A percentile compares a stretch with the other conserved stretches of the same genome.
Conservation (phyloP, 129 eudicot species). For the Ambrosia trifida region DNA sequence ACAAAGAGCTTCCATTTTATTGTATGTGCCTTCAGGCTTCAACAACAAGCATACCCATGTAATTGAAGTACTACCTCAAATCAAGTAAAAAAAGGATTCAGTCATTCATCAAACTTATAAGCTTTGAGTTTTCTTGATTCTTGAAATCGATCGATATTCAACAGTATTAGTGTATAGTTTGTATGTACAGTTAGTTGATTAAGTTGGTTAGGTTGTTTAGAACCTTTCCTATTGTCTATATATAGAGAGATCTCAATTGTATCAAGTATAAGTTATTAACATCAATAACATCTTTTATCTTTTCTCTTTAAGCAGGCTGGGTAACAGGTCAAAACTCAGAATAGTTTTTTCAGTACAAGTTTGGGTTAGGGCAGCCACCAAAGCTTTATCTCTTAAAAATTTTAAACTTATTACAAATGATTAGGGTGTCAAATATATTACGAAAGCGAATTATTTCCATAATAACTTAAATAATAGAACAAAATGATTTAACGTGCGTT, state of each 20-base stretch:
- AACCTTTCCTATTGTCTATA: too few species aligned
- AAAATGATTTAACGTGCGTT: background rate
- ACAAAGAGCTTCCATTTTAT: slow-evolving; percentile 93
- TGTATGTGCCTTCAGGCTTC: slow-evolving; percentile 92
- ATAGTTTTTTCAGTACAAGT: background rate
- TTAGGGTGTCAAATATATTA: background rate
- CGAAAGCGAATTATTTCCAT: background rate
- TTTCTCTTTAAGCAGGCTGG: background rate
- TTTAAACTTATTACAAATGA: background rate
- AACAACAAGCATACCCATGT: slow-evolving; percentile 99
- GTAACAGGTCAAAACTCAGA: background rate
- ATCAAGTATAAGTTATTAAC: too few species aligned
- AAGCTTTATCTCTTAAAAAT: background rate
- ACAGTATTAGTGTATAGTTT: background rate
- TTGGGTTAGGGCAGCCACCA: background rate
- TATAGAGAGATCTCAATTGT: too few species aligned
- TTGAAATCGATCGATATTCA: background rate
- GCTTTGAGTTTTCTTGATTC: slow-evolving; percentile 5
- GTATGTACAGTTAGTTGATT: too few species aligned
- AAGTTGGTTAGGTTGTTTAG: too few species aligned
- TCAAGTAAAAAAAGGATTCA: background rate
- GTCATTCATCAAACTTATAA: background rate
- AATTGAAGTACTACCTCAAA: slow-evolving; percentile 74
- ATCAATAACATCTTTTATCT: too few species aligned
- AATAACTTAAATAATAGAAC: background rate